Evolutionary conservation across 179 eudicot genomes (phyloP).

Genomic region (Camellia oleifera): DNA sequence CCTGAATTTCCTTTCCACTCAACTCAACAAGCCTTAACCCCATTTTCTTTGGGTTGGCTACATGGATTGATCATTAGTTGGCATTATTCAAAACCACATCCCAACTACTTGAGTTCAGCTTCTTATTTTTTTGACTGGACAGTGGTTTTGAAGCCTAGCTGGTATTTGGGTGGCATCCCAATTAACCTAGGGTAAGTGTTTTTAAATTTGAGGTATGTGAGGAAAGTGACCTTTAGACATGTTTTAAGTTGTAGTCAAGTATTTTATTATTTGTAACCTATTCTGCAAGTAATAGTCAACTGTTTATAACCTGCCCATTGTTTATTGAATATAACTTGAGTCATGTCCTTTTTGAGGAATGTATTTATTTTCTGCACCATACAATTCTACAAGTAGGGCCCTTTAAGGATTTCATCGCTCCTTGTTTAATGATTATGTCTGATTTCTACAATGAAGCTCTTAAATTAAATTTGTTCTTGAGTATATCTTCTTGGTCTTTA

Average conservation of each 20-base stretch:
- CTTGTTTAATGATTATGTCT: too few relatives aligned
- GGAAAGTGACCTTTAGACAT: background rate
- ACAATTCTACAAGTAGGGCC: background rate
- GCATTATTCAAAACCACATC: background rate
- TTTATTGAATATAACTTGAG: background rate
- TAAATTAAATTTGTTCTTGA: too few relatives aligned
- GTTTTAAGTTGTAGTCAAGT: background rate
- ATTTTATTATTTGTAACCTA: background rate
- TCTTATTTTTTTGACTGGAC: background rate
- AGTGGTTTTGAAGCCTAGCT: background rate
- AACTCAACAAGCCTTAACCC: background rate
- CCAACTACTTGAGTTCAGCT: background rate
- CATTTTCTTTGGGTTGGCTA: background rate
- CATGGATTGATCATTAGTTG: background rate
- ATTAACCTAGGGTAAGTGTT: background rate
- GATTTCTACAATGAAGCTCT: too few relatives aligned
- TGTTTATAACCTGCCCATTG: background rate
- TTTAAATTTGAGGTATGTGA: background rate
- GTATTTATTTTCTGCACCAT: background rate
- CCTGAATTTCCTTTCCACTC: background rate
- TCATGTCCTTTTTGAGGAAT: background rate
- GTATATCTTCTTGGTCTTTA: too few relatives aligned
- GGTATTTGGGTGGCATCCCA: background rate
- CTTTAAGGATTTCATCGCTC: background rate
- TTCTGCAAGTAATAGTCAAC: background rate